Conservation (phyloP, 176 grass and related monocot species). For the Aegilops tauschii region DNA sequence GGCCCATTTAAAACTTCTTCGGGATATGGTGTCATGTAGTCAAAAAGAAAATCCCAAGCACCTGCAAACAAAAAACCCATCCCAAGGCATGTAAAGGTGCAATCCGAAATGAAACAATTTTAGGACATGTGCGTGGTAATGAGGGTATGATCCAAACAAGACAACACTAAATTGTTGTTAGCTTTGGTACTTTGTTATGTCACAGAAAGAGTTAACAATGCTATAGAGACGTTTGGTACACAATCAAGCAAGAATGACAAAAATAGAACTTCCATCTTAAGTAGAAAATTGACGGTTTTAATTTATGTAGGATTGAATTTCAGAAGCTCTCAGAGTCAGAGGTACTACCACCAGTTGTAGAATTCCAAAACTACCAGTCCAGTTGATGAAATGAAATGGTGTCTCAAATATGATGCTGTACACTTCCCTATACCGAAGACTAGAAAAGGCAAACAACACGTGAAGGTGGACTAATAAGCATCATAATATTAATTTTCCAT, state of each 20-base stretch:
- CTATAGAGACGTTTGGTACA: not conserved
- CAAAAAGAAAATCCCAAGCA: not conserved
- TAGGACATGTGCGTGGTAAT: not conserved
- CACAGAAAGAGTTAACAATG: not conserved
- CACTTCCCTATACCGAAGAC: not conserved
- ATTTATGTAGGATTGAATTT: no score
- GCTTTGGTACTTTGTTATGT: not conserved
- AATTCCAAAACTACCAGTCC: not conserved
- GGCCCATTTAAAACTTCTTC: not conserved
- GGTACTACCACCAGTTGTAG: not conserved
- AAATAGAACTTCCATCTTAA: not conserved
- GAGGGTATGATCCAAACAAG: not conserved
- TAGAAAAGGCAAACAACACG: not conserved
- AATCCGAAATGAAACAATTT: not conserved
- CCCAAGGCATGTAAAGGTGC: not conserved
- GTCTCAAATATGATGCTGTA: not conserved
- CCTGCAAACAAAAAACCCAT: no score
- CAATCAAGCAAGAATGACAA: not conserved
- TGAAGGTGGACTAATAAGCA: not conserved
- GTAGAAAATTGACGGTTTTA: not conserved
- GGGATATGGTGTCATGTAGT: not conserved
- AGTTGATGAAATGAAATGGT: not conserved
- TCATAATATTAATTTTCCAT: not conserved
- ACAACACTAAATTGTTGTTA: not conserved
- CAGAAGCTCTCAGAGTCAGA: no score